phyloP scores from a whole-genome alignment of 805 yeast species.

The Metschnikowia chrysomelidarum region DNA sequence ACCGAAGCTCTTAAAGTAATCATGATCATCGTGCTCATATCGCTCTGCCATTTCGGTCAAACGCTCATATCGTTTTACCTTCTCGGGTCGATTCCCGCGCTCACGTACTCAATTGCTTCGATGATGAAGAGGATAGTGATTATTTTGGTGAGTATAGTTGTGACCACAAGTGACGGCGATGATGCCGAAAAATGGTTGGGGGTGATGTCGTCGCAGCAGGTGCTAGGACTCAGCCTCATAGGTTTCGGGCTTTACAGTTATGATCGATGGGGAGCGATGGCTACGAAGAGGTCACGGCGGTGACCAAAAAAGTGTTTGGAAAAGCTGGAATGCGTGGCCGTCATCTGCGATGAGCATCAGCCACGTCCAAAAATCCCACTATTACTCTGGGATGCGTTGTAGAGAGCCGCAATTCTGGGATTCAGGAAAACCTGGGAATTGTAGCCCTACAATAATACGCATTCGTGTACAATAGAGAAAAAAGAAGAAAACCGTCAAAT shows the following conservation, averaged over 20 bases:
- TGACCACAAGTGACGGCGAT: conserved; percentile 22
- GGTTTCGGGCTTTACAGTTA: conserved; percentile 58
- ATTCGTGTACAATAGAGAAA: conserved; percentile 43
- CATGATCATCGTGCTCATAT: conserved; percentile 59
- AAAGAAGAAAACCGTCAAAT: conserved; percentile 11
- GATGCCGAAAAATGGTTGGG: conserved; percentile 25
- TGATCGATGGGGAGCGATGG: conserved; percentile 56
- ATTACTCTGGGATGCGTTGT: conserved; percentile 48
- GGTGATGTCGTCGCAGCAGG: conserved; percentile 44
- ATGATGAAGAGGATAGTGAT: conserved; percentile 87
- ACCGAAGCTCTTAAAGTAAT: conserved; percentile 28
- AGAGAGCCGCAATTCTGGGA: conserved; percentile 46
- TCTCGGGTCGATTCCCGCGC: conserved; percentile 76
- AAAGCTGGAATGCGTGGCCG: conserved; percentile 42
- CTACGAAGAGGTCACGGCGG: conserved; percentile 2
- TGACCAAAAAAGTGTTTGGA: conserved; percentile 30
- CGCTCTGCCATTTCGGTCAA: conserved; percentile 75
- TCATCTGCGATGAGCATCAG: conserved; percentile 21
- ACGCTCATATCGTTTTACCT: conserved; percentile 79
- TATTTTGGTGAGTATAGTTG: conserved; percentile 67
- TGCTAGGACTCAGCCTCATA: conserved; percentile 49
- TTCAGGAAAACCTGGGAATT: conserved; percentile 24
- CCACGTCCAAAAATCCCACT: conserved; percentile 42
- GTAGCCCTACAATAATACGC: conserved; percentile 52
- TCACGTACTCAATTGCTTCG: conserved; percentile 82